A percentile compares a stretch with the other conserved stretches of the same genome.
Conservation (phyloP, 106 monocot genomes). For the Dendrobium huoshanense region DNA sequence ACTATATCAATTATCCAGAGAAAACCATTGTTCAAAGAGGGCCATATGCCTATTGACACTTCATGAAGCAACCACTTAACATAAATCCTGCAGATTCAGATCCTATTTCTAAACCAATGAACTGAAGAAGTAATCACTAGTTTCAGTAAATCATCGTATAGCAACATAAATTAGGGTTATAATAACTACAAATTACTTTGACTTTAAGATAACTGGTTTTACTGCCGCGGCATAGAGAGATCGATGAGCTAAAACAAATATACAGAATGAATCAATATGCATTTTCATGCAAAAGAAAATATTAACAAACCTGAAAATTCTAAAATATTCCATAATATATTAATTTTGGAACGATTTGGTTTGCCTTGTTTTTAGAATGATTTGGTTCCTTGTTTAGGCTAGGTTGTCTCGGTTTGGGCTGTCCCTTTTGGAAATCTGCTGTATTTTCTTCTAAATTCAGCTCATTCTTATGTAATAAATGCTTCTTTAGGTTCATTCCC, state of each 20-base stretch:
- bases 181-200: background rate
- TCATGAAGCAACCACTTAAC: background rate
- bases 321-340: background rate
- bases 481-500: no score
- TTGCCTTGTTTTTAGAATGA: no score
- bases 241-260: background rate
- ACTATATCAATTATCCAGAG: background rate
- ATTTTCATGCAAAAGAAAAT: background rate
- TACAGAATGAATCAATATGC: background rate
- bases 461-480: no score
- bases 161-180: background rate
- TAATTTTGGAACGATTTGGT: background rate
- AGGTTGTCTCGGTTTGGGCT: no score
- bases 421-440: no score
- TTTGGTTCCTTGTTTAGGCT: no score
- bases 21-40: conserved; percentile 2
- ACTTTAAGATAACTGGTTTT: background rate
- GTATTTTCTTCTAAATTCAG: no score
- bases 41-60: background rate
- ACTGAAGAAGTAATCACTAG: background rate
- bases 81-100: background rate
- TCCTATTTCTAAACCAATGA: background rate
- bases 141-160: background rate
- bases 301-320: background rate
- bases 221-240: background rate